Base-by-base conservation (phyloP, 83 land plant genomes). In the Isoetes engelmannii region DNA sequence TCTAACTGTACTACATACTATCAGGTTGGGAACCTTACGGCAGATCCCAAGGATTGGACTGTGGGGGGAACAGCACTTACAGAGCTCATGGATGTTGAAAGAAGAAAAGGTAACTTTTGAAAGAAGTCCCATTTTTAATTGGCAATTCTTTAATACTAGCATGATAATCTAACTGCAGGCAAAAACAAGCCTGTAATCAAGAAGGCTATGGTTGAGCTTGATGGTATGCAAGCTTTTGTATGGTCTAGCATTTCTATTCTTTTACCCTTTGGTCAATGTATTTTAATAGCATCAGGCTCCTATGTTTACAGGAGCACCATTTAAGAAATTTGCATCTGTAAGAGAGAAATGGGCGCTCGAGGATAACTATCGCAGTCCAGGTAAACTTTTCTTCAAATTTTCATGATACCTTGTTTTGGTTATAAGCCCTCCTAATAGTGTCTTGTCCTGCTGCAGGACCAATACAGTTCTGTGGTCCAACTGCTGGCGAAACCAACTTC, bases 191-290 rank as follows among this genome's bases (percentile, higher is more conserved):
- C 99, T 57, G 99, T 94, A 68, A 94, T 94, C 48, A 88, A 90
- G 86, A 94, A 94, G 80, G 99, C 99, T 41, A 94, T 94, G 99
- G 99, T 94, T 12, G 99, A 90, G 69, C 90, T 94, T 56, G 90
- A 94, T 48, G 99, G 97, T 86, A 74, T 47, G 43, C 21, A 18
- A 46, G 4, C 3, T 7, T 69, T 69, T 48, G 8, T 28, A 28
- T 28, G 37, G 37, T 28, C 37, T 28, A 28, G 37, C 37, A 28
- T 28, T 28, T 28, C 2, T 28, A 28, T 28, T 2, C 37, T 28
- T 28, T 28, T 28, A n/a, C 37, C 37, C 37, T 28, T 28, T 28
- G 37, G 37, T 28, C 37, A 28, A 28, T 28, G 37, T 28, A 28
- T 28, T 28, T 28, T 28, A 28, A 28, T 28, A 2, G 37, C 37